Percentiles rank a stretch among this genome's conserved stretches.
phyloP scores from a whole-genome alignment of 1,284 basidiomycete genomes.

The Mycosarcoma mackinlayi region DNA sequence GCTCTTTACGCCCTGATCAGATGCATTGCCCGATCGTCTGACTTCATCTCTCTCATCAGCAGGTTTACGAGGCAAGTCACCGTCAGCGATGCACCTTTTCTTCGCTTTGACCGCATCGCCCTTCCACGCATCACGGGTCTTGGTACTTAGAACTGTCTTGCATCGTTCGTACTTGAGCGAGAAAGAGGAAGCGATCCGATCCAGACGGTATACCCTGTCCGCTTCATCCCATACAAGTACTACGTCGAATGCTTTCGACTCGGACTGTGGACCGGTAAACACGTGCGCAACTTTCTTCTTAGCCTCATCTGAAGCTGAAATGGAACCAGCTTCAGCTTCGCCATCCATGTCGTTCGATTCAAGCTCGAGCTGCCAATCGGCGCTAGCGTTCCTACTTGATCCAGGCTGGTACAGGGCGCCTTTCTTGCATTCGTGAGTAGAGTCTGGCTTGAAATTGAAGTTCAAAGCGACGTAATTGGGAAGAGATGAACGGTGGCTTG shows the following conservation, averaged over 20 bases:
- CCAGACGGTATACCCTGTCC: conserved; percentile 18
- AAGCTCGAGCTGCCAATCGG: conserved; percentile 45
- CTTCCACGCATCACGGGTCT: conserved; percentile 16
- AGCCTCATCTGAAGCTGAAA: neutral
- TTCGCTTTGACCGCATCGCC: conserved; percentile 3
- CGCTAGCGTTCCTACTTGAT: conserved; percentile 4
- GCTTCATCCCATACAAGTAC: conserved; percentile 36
- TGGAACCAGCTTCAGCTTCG: neutral
- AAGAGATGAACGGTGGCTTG: neutral
- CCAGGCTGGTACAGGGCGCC: conserved; percentile 32
- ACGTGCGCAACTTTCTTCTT: conserved; percentile 28
- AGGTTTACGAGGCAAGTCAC: neutral
- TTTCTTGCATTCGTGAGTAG: conserved; percentile 25
- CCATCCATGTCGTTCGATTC: conserved; percentile 18
- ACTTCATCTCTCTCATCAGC: neutral
- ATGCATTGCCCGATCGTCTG: neutral
- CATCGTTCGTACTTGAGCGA: conserved; percentile 43
- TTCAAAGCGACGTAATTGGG: conserved; percentile 31
- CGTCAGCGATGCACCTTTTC: conserved; percentile 2
- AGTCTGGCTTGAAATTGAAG: conserved; percentile 53
- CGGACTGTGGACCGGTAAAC: conserved; percentile 34
- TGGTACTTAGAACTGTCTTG: conserved; percentile 28
- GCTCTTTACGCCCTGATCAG: neutral
- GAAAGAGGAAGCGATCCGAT: conserved; percentile 33
- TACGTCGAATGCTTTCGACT: conserved; percentile 30